Evolutionary conservation across 306 rosid genomes (phyloP), one percentile per base, ranked within the genome.

Genomic region (Acacia melanoxylon): DNA sequence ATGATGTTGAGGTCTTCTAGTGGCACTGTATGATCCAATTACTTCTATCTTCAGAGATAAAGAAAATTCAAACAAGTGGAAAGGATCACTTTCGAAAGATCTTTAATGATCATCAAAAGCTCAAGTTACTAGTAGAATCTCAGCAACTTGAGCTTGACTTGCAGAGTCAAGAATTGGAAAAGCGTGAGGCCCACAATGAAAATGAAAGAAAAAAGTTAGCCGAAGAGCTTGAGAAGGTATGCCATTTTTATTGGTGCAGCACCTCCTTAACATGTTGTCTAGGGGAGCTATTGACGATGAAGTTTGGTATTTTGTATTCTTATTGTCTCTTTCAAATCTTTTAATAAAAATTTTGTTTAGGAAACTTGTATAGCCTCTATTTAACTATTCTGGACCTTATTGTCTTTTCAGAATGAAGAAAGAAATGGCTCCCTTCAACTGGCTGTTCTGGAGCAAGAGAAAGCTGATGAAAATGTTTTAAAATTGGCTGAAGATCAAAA

Each of bases 401-500:
- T 84, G 10, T 66, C 42, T 62, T 81, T 82, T 83, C 80, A 95
- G 99, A 94, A 93, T 80, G 93, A 91, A 78, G 68, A 88, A 79
- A 91, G 89, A 84, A 91, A 91, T 86, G 89, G 78, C 82, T 91
- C 98, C 24, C 97, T 93, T 80, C 82, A 81, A 24, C 59, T 89
- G 86, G 99, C 99, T 80, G 92, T 97, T 5, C 75, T 79, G 88
- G 98, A 95, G 90, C 95, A 92, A 83, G 83, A 83, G 87, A 93
- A 83, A 85, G 89, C 98, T 45, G 97, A 91, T 79, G 94, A 89
- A 75, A 93, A 89, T 84, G 97, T 95, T 65, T 79, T 84, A n/a
- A 89, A 88, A 85, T 94, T 95, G 84, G 93, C 92, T 80, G 99
- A 92, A 79, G 90, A 93, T 82, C 99, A 95, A 75, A 89, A 95